A percentile compares a stretch with the other conserved stretches of the same genome.
Evolutionary conservation across 169 alveolate genomes (phyloP).

Genomic region (Cryptosporidium tyzzeri): DNA sequence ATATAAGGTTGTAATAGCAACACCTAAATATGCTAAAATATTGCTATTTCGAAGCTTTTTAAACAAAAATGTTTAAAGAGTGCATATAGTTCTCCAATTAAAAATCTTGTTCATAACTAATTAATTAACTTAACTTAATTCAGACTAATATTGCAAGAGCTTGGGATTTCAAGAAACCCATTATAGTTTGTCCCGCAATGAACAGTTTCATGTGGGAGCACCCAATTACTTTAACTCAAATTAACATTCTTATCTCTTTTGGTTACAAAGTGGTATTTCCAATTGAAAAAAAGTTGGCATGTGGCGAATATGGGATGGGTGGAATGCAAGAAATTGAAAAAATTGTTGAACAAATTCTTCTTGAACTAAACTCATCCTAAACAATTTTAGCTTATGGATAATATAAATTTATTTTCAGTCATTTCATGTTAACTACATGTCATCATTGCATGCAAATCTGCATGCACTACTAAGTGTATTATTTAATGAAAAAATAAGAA

Average conservation of each 20-base stretch:
- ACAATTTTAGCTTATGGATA: neutral
- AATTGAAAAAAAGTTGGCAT: constrained; percentile 83
- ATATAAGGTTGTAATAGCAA: no score
- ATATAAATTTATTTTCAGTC: no score
- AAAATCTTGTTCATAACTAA: neutral
- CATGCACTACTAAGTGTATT: neutral
- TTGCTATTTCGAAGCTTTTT: neutral
- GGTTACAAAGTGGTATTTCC: constrained; percentile 82
- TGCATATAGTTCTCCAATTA: no score
- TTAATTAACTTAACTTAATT: neutral
- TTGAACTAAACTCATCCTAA: neutral
- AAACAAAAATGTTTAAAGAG: neutral
- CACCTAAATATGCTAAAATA: no score
- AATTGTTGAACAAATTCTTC: constrained; percentile 31
- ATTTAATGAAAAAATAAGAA: no score
- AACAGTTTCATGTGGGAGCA: constrained; percentile 93
- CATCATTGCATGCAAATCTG: neutral
- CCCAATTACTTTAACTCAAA: constrained; percentile 88
- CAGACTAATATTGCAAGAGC: constrained; percentile 92
- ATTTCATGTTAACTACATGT: neutral
- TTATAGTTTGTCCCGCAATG: constrained; percentile 95
- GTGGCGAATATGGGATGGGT: constrained; percentile 88
- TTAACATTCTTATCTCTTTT: constrained; percentile 80
- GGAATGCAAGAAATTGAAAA: constrained; percentile 57
- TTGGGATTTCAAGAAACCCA: constrained; percentile 90